A percentile compares a stretch with the other conserved stretches of the same genome.
Evolutionary conservation across 2,329 filamentous ascomycete genomes (phyloP).

Genomic region (Epichloe bromicola): DNA sequence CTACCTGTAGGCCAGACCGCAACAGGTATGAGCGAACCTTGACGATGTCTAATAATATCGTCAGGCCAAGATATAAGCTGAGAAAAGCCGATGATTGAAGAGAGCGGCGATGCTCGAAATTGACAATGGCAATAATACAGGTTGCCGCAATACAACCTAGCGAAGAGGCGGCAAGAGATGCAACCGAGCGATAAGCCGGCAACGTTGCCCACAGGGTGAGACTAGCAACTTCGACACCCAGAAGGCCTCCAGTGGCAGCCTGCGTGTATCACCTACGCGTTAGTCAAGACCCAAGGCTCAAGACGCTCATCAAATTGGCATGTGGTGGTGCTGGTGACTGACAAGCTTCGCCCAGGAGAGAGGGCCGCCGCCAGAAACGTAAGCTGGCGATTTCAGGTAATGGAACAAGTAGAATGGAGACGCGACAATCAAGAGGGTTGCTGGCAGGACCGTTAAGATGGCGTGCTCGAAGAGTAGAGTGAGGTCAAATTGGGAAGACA

Average conservation of each 20-base stretch:
- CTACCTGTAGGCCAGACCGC: not conserved
- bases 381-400: slow-evolving; percentile 5
- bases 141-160: slow-evolving; percentile 17
- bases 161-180: slow-evolving; percentile 13
- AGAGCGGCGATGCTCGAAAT: slow-evolving; percentile 20
- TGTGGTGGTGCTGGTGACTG: not conserved
- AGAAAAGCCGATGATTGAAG: slow-evolving; percentile 28
- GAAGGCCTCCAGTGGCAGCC: slow-evolving; percentile 12
- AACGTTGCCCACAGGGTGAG: slow-evolving; percentile 10
- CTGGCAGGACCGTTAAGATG: slow-evolving; percentile 8
- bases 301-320: not conserved
- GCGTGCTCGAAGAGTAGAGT: slow-evolving; percentile 11
- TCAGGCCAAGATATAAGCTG: slow-evolving; percentile 24
- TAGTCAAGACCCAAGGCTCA: no score
- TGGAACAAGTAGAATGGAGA: slow-evolving; percentile 3
- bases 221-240: slow-evolving; percentile 16
- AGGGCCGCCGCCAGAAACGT: not conserved
- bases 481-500: slow-evolving; percentile 10
- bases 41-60: slow-evolving; percentile 26
- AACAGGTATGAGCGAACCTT: slow-evolving; percentile 19
- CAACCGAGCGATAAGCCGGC: slow-evolving; percentile 8
- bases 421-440: slow-evolving; percentile 3
- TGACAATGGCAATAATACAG: slow-evolving; percentile 15
- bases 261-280: slow-evolving; percentile 1
- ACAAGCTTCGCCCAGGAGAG: slow-evolving; percentile 12